phyloP scores from a whole-genome alignment of 129 eudicot genomes.

The Flaveria robusta region DNA sequence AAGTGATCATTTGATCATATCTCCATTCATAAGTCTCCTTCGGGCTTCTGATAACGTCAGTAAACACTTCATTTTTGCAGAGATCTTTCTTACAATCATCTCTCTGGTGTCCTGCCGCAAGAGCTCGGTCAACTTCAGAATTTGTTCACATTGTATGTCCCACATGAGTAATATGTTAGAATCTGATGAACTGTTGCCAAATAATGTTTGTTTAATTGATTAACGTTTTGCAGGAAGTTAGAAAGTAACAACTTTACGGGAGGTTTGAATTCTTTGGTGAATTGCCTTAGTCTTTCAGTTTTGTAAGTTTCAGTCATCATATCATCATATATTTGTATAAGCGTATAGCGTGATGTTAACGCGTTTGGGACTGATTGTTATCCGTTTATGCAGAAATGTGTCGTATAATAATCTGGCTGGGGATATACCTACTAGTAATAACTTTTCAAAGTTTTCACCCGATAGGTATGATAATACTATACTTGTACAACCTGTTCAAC shows the following conservation, averaged over 20 bases:
- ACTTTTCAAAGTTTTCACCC: slow-evolving; percentile 91
- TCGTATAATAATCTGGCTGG: slow-evolving; percentile 86
- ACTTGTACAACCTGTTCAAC: not conserved
- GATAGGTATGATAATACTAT: slow-evolving; percentile 54
- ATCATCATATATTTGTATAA: not conserved
- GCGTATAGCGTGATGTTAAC: not conserved
- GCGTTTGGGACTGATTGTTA: not conserved
- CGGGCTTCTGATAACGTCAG: not conserved
- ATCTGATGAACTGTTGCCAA: not conserved
- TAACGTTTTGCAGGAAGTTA: slow-evolving; percentile 54
- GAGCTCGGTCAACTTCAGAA: slow-evolving; percentile 95
- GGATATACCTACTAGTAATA: slow-evolving; percentile 72
- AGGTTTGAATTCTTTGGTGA: slow-evolving; percentile 63
- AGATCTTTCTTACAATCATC: slow-evolving; percentile 81
- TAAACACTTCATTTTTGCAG: slow-evolving; percentile 36
- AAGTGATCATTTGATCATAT: slow-evolving; percentile 27
- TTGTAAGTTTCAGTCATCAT: slow-evolving; percentile 51
- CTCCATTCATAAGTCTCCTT: not conserved
- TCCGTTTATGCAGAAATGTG: slow-evolving; percentile 62
- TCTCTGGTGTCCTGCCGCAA: slow-evolving; percentile 78
- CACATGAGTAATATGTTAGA: not conserved
- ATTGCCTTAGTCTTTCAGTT: slow-evolving; percentile 72
- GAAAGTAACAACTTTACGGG: slow-evolving; percentile 88
- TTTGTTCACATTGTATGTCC: slow-evolving; percentile 74
- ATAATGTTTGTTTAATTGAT: not conserved